A percentile compares a stretch with the other conserved stretches of the same genome.
phyloP scores from a whole-genome alignment of 192 early-diverging fungal genomes.

The Pilobolus umbonatus region DNA sequence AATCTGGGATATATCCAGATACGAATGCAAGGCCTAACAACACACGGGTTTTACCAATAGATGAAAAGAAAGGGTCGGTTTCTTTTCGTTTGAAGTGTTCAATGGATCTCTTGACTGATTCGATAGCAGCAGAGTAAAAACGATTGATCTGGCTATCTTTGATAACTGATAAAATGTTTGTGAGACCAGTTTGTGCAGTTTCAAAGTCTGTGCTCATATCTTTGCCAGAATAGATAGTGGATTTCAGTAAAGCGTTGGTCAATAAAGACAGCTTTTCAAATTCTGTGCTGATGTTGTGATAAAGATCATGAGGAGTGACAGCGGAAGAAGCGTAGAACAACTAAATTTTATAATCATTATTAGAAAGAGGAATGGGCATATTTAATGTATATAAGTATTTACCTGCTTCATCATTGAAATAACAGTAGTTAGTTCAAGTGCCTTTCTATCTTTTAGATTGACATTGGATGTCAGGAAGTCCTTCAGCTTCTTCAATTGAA shows the following conservation, averaged over 20 bases:
- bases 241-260: slow-evolving; percentile 1
- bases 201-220: neutral
- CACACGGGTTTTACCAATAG: slow-evolving; percentile 56
- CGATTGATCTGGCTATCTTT: slow-evolving; percentile 10
- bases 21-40: slow-evolving; percentile 57
- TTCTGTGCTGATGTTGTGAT: neutral
- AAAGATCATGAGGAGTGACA: neutral
- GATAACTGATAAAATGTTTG: neutral
- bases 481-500: slow-evolving; percentile 18
- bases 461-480: slow-evolving; percentile 1
- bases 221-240: slow-evolving; percentile 11
- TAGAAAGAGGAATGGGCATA: neutral
- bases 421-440: slow-evolving; percentile 17
- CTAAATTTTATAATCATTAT: slow-evolving; percentile 9
- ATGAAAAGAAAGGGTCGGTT: slow-evolving; percentile 11
- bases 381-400: neutral
- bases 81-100: slow-evolving; percentile 7
- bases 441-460: slow-evolving; percentile 12
- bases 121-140: slow-evolving; percentile 13
- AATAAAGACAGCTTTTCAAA: slow-evolving; percentile 10
- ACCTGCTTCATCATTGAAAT: slow-evolving; percentile 24
- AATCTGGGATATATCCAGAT: slow-evolving; percentile 68
- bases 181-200: neutral
- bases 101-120: slow-evolving; percentile 12
- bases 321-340: slow-evolving; percentile 14